Evolutionary conservation across 1,284 basidiomycete genomes (phyloP), one percentile per base, ranked within the genome.

Genomic region (Irpex sp.): DNA sequence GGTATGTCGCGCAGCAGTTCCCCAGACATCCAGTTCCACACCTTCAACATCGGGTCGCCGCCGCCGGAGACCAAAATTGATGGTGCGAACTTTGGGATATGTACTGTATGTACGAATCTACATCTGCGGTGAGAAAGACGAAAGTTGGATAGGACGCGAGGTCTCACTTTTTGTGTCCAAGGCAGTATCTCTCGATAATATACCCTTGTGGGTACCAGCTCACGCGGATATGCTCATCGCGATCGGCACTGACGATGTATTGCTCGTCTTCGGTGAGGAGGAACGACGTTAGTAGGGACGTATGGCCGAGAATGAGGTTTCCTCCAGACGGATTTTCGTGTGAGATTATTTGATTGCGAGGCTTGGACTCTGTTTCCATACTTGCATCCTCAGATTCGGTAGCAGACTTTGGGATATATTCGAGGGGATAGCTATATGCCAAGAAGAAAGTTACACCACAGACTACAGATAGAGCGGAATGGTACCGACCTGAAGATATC

Each of bases 151-250:
- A 52, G n/a, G 21, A 52, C 60, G 39, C 42, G 55, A 35, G 28
- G n/a, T 77, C 85, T 67, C 65, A 95, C 91, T 88, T 90, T 67
- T 82, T 80, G 70, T 93, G 90, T 6, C 94, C 94, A 47, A 95
- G 81, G 64, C 94, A 90, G 73, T 87, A 96, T 61, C 82, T 83
- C 72, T 96, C 92, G 61, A 96, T 90, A 39, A 85, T 83, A 67
- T 89, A 90, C 12, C 93, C 89, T 62, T 89, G 79, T 0, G 95
- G 95, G 70, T 85, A 97, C 82, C 90, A 86, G 68, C 91, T 94
- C n/a, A 96, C 82, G 58, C 95, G 82, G 58, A 98, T 89, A 71
- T 97, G 95, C 71, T 97, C 95, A 70, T 97, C 95, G 53, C 95
- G 78, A 72, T 97, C 95, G 0, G 92, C 89, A 0, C 93, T 93